Percentiles rank a stretch among this genome's conserved stretches.
Conservation (phyloP, 2,329 filamentous ascomycete genomes). For the Sordariomycetes sp. region DNA sequence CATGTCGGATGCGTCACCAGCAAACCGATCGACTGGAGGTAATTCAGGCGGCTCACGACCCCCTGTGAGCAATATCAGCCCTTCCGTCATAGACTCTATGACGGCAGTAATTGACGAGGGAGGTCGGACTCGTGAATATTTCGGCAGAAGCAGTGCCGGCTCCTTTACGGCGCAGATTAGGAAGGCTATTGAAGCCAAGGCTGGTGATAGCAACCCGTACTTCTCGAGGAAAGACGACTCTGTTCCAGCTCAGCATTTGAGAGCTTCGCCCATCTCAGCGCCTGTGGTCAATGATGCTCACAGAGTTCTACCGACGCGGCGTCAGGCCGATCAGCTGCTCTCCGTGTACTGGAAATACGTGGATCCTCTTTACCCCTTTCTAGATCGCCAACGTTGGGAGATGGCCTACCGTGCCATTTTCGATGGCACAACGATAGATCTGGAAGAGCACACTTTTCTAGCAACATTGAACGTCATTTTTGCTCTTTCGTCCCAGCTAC, state of each 20-base stretch:
- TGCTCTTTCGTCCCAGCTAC: conserved; percentile 32
- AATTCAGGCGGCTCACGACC: not conserved
- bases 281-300: no score
- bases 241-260: no score
- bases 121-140: conserved; percentile 28
- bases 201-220: no score
- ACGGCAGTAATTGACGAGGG: conserved; percentile 33
- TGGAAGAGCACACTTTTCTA: conserved; percentile 31
- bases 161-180: conserved; percentile 37
- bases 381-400: conserved; percentile 27
- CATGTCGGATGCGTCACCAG: no score
- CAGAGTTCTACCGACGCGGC: conserved; percentile 32
- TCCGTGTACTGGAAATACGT: conserved; percentile 36
- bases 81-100: conserved; percentile 33
- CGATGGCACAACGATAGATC: conserved; percentile 21
- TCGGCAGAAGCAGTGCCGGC: conserved; percentile 35
- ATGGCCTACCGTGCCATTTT: conserved; percentile 29
- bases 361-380: conserved; percentile 34
- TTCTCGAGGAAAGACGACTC: no score
- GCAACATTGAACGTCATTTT: conserved; percentile 36
- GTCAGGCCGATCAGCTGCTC: conserved; percentile 33
- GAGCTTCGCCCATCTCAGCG: no score
- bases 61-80: conserved; percentile 7
- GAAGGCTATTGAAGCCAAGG: conserved; percentile 29
- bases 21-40: not conserved